These are phyloP conservation scores for Dichotomopilus funicola DNA, from an alignment of 2,329 filamentous ascomycete species.

Conservation along the genomic window DNA sequence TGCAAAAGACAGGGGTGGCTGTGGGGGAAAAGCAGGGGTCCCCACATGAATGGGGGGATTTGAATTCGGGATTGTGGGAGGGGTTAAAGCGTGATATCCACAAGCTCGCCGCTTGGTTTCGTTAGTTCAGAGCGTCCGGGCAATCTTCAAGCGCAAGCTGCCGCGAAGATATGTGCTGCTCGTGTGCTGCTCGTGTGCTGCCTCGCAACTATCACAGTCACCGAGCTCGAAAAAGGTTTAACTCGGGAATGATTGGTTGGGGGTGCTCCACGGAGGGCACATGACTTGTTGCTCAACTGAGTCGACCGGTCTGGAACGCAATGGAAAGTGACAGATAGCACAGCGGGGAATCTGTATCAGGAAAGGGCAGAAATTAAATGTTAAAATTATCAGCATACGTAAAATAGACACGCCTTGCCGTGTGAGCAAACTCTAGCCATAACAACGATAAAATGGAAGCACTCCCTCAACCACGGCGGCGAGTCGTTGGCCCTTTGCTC, in stretches of 20 bases:
- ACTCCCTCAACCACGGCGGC: constrained; percentile 33
- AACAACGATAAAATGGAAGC: constrained; percentile 1
- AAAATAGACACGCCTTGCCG: constrained; percentile 3
- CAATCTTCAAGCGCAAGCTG: too few relatives aligned
- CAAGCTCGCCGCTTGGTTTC: not conserved
- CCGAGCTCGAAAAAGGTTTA: not conserved
- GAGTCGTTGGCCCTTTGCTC: constrained; percentile 37
- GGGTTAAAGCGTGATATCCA: not conserved
- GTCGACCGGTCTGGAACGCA: constrained; percentile 6
- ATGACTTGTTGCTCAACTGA: constrained; percentile 1
- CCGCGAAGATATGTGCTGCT: too few relatives aligned
- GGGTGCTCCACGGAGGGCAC: not conserved
- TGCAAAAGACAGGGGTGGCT: not conserved
- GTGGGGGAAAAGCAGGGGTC: constrained; percentile 2
- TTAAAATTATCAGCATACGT: constrained; percentile 11
- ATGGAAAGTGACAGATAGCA: not conserved
- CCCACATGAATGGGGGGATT: not conserved
- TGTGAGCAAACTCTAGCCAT: not conserved
- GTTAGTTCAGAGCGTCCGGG: too few relatives aligned
- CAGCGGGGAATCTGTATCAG: not conserved
- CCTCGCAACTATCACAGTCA: not conserved
- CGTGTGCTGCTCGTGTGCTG: too few relatives aligned
- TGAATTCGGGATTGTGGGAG: not conserved
- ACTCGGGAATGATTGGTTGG: constrained; percentile 3
- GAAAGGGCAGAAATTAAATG: not conserved